Base-by-base conservation (phyloP, 2,329 filamentous ascomycete genomes). In the Epichloe elymi region DNA sequence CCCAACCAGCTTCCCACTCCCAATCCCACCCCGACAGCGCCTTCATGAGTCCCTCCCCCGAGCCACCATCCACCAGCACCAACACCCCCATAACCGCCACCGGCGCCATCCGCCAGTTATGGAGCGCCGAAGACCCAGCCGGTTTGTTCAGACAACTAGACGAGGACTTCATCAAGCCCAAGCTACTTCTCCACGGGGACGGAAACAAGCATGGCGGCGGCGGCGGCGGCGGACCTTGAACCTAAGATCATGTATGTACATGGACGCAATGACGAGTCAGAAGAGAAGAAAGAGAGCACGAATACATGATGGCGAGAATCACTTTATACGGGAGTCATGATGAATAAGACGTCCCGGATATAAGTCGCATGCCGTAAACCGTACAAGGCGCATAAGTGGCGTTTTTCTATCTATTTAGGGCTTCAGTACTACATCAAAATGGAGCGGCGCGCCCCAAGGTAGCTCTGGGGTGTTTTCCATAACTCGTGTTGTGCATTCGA, bases 81-180 rank as follows among this genome's bases (percentile, higher is more conserved):
- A 48, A 65, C 48, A 58, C 71, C 46, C 70, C 76, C 41, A 70
- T 88, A n/a, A 86, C 80, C 30, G 87, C 87, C 11, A 78, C 82
- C 19, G 85, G 82, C 33, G 86, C 89, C 0, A 81, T 96, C 53
- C 82, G 83, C 51, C 86, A 91, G 62, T 73, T 98, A 8, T 82
- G 95, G 58, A 86, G 85, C 15, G 79, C 85, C 1, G 88, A 95
- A 48, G 93, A 98, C 65, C 89, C 94, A 43, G 86, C 87, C 10
- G 88, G 86, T 44, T 80, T 94, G 70, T 95, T 98, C 67, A 83
- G 83, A 58, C 90, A 95, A 68, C 72, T 98, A 54, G 93, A 98
- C 65, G 93, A 98, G 67, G 88, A 90, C 54, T 96, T 89, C 65
- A 90, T 97, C 67, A 97, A 97, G 73, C 91, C 91, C 17, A 87